Evolutionary conservation across 192 early-diverging fungal genomes (phyloP), one percentile per base, ranked within the genome.

Genomic region (Backusella sp.): DNA sequence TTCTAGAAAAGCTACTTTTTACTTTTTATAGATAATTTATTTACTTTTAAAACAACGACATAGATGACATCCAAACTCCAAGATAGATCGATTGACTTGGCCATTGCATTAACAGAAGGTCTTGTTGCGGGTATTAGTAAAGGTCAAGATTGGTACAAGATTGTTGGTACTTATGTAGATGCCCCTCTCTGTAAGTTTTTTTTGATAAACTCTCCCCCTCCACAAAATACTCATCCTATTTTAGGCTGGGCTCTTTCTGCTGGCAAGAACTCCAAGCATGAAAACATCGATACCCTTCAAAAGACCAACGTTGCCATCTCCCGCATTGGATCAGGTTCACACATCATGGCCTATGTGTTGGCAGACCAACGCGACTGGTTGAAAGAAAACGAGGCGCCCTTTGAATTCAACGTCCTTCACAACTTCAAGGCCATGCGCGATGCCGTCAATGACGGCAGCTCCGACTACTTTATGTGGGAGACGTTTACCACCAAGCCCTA

Each of bases 401-500:
- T 95, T 36, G 72, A 86, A 35, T 96, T 95, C 73, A 82, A 85
- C 0, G 88, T 93, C 4, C 80, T 93, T n/a, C 88, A 94, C 70
- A 90, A 95, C 73, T 88, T 97, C 46, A 73, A 88, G 19, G 87
- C 89, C 0, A 88, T 97, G 82, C 84, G 91, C 12, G 77, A 87
- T 15, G 94, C 92, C 19, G 89, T 94, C 65, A 86, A 89, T 44
- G 78, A 83, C 6, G 88, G 88, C 26, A 72, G 77, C 6, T 82
- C 82, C 6, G 96, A 96, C 82, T 92, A 90, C 7, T 97, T 97
- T 70, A 83, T 97, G 75, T 97, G 96, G 96, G 96, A 97, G 74
- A 86, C 89, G 0, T 92, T 95, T 37, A 97, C 95, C n/a, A 97
- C 95, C 76, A 94, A 97, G 79, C 89, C 92, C 4, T 89, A 94